Conservation (phyloP, 345 rosid species). For the Moricandia moricandioides region DNA sequence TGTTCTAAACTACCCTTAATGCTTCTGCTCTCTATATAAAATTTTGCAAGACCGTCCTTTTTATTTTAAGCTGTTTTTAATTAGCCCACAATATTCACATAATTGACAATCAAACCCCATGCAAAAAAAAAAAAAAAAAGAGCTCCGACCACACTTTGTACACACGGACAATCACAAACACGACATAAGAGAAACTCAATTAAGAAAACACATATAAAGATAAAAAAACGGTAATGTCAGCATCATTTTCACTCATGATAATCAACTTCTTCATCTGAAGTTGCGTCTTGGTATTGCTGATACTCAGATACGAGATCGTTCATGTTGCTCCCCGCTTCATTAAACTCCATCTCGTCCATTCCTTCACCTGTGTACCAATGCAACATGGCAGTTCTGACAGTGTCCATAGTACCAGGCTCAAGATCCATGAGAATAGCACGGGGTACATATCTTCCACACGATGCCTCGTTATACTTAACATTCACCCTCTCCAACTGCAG, state of each 20-base stretch:
- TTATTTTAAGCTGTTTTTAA: background rate
- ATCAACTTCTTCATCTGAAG: constrained; percentile 64
- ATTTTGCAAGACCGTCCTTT: background rate
- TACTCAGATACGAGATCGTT: constrained; percentile 76
- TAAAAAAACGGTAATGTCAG: background rate
- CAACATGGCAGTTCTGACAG: constrained; percentile 80
- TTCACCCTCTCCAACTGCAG: constrained; percentile 71
- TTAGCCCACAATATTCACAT: background rate
- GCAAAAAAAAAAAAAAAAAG: background rate
- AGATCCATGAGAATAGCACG: constrained; percentile 78
- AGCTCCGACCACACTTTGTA: constrained; percentile 28
- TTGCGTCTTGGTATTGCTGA: constrained; percentile 82
- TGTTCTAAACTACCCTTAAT: constrained; percentile 6
- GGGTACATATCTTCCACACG: constrained; percentile 72
- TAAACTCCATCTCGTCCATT: constrained; percentile 86
- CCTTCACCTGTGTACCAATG: constrained; percentile 87
- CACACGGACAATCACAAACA: constrained; percentile 33
- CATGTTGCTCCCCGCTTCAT: constrained; percentile 82
- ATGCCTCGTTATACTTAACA: constrained; percentile 76
- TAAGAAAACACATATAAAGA: background rate
- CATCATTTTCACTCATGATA: constrained; percentile 25
- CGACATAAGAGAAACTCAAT: constrained; percentile 8
- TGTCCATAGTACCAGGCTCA: constrained; percentile 82
- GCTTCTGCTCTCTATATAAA: background rate
- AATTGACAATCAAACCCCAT: background rate